Evolutionary conservation across 1,139 yeast genomes (phyloP).

Genomic region (Candida mesenterica): DNA sequence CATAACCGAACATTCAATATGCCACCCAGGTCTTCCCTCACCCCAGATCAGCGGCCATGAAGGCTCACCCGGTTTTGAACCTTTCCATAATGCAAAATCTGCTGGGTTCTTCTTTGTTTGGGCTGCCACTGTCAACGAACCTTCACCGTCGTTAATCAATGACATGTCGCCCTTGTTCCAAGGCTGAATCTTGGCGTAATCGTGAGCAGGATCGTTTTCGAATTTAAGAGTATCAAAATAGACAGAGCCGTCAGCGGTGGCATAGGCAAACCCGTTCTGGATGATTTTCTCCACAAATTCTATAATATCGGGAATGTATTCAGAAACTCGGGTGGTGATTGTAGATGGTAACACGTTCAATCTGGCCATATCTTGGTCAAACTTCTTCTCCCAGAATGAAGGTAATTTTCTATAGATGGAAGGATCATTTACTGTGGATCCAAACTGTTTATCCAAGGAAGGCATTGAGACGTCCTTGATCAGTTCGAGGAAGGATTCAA

Average conservation of each 20-base stretch:
- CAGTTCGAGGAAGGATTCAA: conserved; percentile 37
- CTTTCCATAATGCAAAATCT: conserved; percentile 97
- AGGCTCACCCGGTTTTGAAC: conserved; percentile 97
- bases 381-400: conserved; percentile 84
- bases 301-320: conserved; percentile 90
- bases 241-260: conserved; percentile 85
- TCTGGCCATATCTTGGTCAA: conserved; percentile 78
- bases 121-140: conserved; percentile 60
- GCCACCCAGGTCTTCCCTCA: conserved; percentile 99
- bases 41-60: conserved; percentile 97
- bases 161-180: conserved; percentile 93
- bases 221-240: conserved; percentile 87
- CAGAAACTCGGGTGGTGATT: conserved; percentile 93
- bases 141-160: conserved; percentile 93
- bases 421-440: conserved; percentile 80
- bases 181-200: conserved; percentile 94
- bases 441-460: conserved; percentile 65
- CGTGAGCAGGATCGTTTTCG: conserved; percentile 69
- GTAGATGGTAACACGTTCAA: conserved; percentile 84
- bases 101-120: conserved; percentile 63
- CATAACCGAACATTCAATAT: conserved; percentile 98
- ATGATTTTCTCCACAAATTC: conserved; percentile 74
- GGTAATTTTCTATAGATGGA: conserved; percentile 79
- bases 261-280: conserved; percentile 78
- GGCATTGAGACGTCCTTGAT: conserved; percentile 77